Base-by-base conservation (phyloP, 352 stramenopile species). In the Sclerospora graminicola region DNA sequence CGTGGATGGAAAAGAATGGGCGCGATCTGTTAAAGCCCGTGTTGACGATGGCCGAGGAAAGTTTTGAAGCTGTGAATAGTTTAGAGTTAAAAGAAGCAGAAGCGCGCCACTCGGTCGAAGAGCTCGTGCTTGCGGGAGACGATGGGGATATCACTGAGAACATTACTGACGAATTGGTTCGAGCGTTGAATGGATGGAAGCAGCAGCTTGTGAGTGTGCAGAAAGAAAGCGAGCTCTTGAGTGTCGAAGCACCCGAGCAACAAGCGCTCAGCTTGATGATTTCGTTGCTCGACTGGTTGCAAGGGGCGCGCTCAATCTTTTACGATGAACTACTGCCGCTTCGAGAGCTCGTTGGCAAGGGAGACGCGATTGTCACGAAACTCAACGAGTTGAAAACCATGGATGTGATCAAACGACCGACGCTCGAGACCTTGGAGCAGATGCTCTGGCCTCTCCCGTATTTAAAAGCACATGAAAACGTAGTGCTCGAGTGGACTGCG, bases 401-500 rank as follows among this genome's bases (percentile, higher is more conserved):
- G 14, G 48, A 44, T 14, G 31, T 41, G 8, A 20, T 83, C 21
- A 63, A 63, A 18, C 24, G 31, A 11, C 33, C 33, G 1, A 80
- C 68, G 10, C 28, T 82, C 4, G 57, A 63, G 8, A 63, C 63
- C 3, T 42, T 91, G 14, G 56, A 66, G 30, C 39, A 43, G 8
- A 70, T 89, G 52, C 48, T 90, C 24, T 94, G 76, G 75, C 76
- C 80, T 13, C 54, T 90, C n/a, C 51, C 70, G 9, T 80, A 84
- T 32, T 56, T 94, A 11, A 60, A 75, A 51, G 35, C 51, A 1
- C 77, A 89, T 10, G 70, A 85, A 19, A 62, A 65, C 10, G 64
- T 89, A 15, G 70, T 89, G 11, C 52, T 79, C 19, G 60, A 67
- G 28, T 94, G 79, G 79, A 68, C 52, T 0, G 41, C 67, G 28